Base-by-base conservation (phyloP, 2,329 filamentous ascomycete species). In the Fusarium sp. region DNA sequence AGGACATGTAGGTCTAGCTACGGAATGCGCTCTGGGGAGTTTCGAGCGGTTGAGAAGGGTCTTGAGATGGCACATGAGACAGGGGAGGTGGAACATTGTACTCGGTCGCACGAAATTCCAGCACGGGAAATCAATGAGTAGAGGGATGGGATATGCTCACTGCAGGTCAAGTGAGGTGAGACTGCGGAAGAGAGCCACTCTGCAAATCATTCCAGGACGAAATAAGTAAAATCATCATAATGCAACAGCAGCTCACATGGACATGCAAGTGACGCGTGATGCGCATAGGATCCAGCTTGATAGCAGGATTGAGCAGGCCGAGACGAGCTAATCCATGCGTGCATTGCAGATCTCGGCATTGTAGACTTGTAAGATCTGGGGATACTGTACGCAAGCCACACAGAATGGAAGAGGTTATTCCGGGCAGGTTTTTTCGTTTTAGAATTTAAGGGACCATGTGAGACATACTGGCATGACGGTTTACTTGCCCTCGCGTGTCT, bases 1-100 rank as follows among this genome's bases (percentile, higher is more conserved):
- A 89, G 76, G 83, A 88, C 61, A 61, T 88, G 34, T 88, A 70
- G 51, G 43, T 47, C 52, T 53, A 56, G 26, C 35, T 34, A 31
- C 28, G 39, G 58, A 49, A 55, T 57, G 40, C 29, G 32, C 47
- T 54, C 43, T 47, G 40, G 39, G 38, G 45, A 39, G 34, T n/a
- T 52, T 41, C 32, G 63, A 47, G 58, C 38, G 58, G 49, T 29
- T 53, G 47, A 41, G 43, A 22, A 35, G 39, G 49, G 24, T 42
- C 25, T 32, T 34, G 44, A 29, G 53, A 46, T 42, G 26, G 42
- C 39, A 24, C 48, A 25, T 26, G 43, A 60, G 43, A 57, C 39
- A 54, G 29, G 53, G 50, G 51, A 50, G 45, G 24, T 53, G 10
- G 56, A 50, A 67, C 64, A 57, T 7, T 43, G 32, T 45, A 53